phyloP scores from a whole-genome alignment of 208 protist species.

The Vickermania ingenoplastis region DNA sequence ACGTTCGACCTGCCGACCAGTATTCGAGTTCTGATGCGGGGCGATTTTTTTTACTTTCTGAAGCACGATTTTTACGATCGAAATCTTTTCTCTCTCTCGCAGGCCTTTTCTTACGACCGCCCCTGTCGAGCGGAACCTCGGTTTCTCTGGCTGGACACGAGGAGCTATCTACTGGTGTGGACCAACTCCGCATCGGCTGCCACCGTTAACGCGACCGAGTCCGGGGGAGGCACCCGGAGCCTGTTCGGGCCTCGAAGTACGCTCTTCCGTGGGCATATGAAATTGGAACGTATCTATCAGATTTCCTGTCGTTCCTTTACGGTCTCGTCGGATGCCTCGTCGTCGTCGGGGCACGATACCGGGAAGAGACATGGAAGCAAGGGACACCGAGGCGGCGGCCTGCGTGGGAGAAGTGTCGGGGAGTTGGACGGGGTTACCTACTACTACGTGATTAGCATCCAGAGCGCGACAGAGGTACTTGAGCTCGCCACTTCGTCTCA shows the following conservation, averaged over 20 bases:
- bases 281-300: conserved; percentile 55
- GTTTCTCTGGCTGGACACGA: conserved; percentile 72
- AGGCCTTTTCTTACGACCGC: neutral
- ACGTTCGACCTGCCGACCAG: conserved; percentile 62
- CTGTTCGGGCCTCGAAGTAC: neutral
- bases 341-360: conserved; percentile 24
- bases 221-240: no score
- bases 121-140: conserved; percentile 27
- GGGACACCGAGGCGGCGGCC: neutral
- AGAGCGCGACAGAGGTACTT: conserved; percentile 50
- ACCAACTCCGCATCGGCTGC: conserved; percentile 50
- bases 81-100: neutral
- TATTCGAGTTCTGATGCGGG: conserved; percentile 40
- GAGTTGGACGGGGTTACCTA: conserved; percentile 26
- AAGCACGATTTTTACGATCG: neutral
- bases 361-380: no score
- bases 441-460: conserved; percentile 67
- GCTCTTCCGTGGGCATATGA: conserved; percentile 38
- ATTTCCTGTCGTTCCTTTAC: conserved; percentile 13
- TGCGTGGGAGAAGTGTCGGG: neutral
- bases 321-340: neutral
- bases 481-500: conserved; percentile 64
- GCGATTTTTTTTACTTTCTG: conserved; percentile 54
- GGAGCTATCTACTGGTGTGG: conserved; percentile 73
- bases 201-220: conserved; percentile 3